A percentile compares a stretch with the other conserved stretches of the same genome.
phyloP scores from a whole-genome alignment of 2,329 filamentous ascomycete genomes.

The Colletotrichum graminicola region DNA sequence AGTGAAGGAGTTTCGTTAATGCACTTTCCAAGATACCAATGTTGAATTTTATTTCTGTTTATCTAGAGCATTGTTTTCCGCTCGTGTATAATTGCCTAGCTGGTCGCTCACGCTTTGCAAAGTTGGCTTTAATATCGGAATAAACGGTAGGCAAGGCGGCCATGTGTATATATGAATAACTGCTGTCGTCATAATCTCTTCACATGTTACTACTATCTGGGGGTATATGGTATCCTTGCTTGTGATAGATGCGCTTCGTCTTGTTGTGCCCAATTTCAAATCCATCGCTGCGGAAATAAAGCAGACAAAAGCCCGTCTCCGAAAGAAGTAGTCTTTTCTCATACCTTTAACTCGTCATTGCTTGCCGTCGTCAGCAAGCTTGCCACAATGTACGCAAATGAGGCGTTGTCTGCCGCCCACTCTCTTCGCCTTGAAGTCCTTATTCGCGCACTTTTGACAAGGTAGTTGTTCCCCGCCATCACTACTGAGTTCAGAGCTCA shows the following conservation, averaged over 20 bases:
- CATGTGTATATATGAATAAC: not conserved
- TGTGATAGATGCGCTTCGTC: constrained; percentile 33
- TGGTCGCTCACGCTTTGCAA: not conserved
- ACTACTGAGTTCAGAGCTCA: constrained; percentile 63
- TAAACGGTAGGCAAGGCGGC: not conserved
- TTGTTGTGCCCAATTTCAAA: constrained; percentile 27
- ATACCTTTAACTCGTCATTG: not conserved
- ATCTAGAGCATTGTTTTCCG: not conserved
- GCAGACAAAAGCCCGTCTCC: not conserved
- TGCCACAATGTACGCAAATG: constrained; percentile 71
- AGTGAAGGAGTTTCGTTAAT: not conserved
- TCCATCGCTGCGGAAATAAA: constrained; percentile 25
- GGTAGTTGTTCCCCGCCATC: constrained; percentile 61
- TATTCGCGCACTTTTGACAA: constrained; percentile 71
- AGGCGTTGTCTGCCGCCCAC: constrained; percentile 66
- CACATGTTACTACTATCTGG: constrained; percentile 22
- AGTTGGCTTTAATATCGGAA: not conserved
- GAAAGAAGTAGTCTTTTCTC: not conserved
- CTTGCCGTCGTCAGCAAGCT: constrained; percentile 43
- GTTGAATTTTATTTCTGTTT: not conserved
- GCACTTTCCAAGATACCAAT: constrained; percentile 15
- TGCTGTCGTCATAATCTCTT: constrained; percentile 7
- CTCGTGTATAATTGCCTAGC: not conserved
- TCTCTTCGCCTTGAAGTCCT: constrained; percentile 72
- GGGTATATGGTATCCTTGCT: constrained; percentile 39